Conservation (phyloP, 108 stramenopile genomes). For the Fragilaria crotonensis region DNA sequence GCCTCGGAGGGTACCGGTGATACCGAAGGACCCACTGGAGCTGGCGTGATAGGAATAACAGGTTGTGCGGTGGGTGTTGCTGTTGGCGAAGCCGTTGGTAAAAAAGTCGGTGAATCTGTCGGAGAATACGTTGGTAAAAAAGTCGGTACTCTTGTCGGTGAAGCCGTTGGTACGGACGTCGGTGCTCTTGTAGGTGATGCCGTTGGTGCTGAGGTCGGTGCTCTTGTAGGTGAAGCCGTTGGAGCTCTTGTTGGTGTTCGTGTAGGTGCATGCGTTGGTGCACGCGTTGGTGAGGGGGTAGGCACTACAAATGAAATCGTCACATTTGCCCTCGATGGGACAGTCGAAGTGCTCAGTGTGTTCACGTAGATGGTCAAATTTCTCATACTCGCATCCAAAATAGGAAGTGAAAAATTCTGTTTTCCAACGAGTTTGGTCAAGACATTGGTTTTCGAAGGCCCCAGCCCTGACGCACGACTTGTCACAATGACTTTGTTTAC, state of each 20-base stretch:
- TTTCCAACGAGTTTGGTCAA: not conserved
- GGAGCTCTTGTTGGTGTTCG: not conserved
- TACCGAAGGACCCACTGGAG: too few relatives aligned
- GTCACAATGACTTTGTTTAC: constrained; percentile 5
- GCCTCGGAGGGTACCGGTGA: too few relatives aligned
- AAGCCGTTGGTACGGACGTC: not conserved
- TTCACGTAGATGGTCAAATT: too few relatives aligned
- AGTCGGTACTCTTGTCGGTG: constrained; percentile 1
- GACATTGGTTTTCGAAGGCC: not conserved
- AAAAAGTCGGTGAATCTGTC: not conserved
- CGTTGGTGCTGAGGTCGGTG: constrained; percentile 2
- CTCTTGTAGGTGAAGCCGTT: not conserved
- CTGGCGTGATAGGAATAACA: too few relatives aligned
- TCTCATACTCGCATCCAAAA: not conserved
- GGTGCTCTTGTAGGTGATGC: constrained; percentile 2
- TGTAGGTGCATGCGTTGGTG: not conserved
- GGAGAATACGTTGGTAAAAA: not conserved
- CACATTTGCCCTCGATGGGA: not conserved
- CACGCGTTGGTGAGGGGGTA: not conserved
- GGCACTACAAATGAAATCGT: not conserved
- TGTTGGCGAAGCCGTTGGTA: constrained; percentile 1
- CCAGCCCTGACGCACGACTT: not conserved
- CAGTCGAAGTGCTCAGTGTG: not conserved
- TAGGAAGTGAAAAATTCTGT: not conserved
- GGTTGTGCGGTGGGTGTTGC: constrained; percentile 5